Evolutionary conservation across 768 basidiomycete genomes (phyloP), one percentile per base, ranked within the genome.

Genomic region (Pleurotus platypus): DNA sequence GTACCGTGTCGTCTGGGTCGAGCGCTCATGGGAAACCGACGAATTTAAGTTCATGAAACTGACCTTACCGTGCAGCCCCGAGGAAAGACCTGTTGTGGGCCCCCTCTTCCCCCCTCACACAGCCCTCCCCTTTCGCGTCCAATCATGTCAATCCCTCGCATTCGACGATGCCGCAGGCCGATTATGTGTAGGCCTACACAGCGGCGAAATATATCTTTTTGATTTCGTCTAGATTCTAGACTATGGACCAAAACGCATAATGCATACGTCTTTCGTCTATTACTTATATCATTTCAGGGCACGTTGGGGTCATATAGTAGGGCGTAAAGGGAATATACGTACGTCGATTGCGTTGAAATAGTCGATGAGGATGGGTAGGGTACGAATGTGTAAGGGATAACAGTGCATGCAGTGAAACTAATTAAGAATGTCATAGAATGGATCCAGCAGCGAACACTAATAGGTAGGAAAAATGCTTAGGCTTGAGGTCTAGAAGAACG

Each of bases 401-500:
- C 30, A 16, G 48, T 16, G 48, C 22, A 35, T 24, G 48, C 6
- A 35, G 24, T 18, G 18, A 24, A 49, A 7, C 6, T 45, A 22
- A 45, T 45, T 45, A 35, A 9, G 42, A 7, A 45, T 16, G 42
- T 45, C 42, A 9, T 45, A n/a, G 15, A 16, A 15, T n/a, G 42
- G 42, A 13, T 13, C 12, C 30, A 11, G 30, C 7, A 9, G 30
- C 2, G 11, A 45, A 16, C 16, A 45, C 42, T 18, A 16, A 9
- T 45, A 45, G 2, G 42, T 45, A 7, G 42, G 20, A 45, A 45
- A 1, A 16, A 15, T 18, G 42, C 42, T 16, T 81, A 87, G 74
- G 84, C 82, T 58, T 74, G 71, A 57, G 81, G 74, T 59, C 88
- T 84, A 48, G 87, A 89, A 49, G 86, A 81, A 56, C 85, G 83